A percentile compares a stretch with the other conserved stretches of the same genome.
Conservation (phyloP, 768 basidiomycete species). For the Amanita pallidorosea region DNA sequence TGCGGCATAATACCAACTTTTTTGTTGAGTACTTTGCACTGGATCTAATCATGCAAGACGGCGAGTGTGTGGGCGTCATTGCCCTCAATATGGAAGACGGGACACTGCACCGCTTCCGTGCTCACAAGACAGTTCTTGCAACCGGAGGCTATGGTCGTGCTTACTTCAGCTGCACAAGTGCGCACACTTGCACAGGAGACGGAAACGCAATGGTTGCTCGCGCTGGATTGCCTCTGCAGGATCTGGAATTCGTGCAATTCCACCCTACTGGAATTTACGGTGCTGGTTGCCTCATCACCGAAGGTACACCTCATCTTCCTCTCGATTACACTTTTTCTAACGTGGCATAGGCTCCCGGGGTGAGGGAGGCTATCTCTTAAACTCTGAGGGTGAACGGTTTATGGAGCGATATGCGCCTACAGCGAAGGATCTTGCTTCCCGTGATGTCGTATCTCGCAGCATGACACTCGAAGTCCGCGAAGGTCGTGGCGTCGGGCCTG, state of each 20-base stretch:
- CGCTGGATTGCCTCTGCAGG: conserved; percentile 93
- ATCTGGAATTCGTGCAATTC: conserved; percentile 99
- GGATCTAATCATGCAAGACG: conserved; percentile 97
- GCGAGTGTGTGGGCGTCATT: conserved; percentile 98
- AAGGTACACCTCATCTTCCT: conserved; percentile 42
- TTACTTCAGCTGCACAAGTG: conserved; percentile 98
- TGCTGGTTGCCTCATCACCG: conserved; percentile 97
- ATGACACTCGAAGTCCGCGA: conserved; percentile 99
- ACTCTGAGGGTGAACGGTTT: conserved; percentile 98
- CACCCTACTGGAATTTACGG: conserved; percentile 99
- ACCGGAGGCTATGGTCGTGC: conserved; percentile 97
- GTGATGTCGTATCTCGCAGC: conserved; percentile 97
- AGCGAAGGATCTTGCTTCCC: conserved; percentile 98
- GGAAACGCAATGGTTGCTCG: conserved; percentile 98
- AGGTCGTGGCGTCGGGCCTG: conserved; percentile 96
- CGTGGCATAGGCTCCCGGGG: conserved; percentile 76
- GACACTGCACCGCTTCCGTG: conserved; percentile 94
- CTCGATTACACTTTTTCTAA: background rate
- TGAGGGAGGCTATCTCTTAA: conserved; percentile 96
- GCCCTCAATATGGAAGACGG: conserved; percentile 99
- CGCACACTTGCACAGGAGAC: conserved; percentile 98
- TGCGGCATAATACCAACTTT: conserved; percentile 98
- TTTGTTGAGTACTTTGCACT: conserved; percentile 99
- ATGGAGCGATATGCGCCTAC: conserved; percentile 99
- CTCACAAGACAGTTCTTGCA: conserved; percentile 96